Evolutionary conservation across 257 asterid genomes (phyloP).

Genomic region (Plantago major): DNA sequence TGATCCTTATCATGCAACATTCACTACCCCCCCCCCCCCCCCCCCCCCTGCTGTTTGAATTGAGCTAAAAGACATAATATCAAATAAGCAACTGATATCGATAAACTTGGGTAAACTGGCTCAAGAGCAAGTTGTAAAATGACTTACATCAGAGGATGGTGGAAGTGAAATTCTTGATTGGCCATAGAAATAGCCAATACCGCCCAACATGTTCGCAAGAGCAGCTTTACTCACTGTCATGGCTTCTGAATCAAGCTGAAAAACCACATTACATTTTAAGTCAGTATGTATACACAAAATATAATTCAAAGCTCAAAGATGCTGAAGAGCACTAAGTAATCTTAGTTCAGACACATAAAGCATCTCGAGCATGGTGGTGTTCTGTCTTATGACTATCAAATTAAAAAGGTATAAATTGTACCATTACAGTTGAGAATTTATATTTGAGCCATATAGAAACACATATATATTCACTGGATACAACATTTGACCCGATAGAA

Average conservation of each 20-base stretch:
- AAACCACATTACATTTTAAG: constrained; percentile 26
- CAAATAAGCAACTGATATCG: not conserved
- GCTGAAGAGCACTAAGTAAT: not conserved
- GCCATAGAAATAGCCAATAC: constrained; percentile 92
- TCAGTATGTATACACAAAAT: constrained; percentile 13
- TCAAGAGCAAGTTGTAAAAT: constrained; percentile 11
- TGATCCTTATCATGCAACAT: no score
- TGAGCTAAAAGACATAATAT: no score
- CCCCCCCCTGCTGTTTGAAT: no score
- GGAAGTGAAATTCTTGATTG: constrained; percentile 85
- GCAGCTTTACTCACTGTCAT: constrained; percentile 73
- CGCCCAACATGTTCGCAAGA: constrained; percentile 89
- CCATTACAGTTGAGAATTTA: not conserved
- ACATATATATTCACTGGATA: no score
- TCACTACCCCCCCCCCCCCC: no score
- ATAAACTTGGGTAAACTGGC: constrained; percentile 3
- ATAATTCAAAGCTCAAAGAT: not conserved
- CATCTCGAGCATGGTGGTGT: constrained; percentile 17
- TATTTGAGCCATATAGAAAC: not conserved
- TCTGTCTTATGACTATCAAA: not conserved
- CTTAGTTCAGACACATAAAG: constrained; percentile 5
- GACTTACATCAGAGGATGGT: constrained; percentile 56
- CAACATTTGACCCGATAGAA: not conserved
- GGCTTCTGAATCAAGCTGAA: constrained; percentile 70
- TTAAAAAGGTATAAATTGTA: constrained; percentile 12